Evolutionary conservation across 1,139 yeast genomes (phyloP).

Genomic region (Taiozyma onychis): DNA sequence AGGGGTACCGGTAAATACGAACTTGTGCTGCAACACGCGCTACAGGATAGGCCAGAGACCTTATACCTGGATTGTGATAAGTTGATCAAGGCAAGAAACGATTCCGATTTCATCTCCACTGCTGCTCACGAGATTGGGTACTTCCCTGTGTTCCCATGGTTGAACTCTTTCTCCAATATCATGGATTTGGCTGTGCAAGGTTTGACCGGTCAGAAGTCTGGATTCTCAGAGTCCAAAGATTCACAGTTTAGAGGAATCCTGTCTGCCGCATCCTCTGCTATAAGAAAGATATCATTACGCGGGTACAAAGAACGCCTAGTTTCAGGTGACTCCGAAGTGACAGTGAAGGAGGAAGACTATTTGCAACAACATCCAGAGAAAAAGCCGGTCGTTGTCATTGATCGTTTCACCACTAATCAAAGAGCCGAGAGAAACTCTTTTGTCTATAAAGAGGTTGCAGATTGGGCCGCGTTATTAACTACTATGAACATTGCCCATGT

Average conservation of each 20-base stretch:
- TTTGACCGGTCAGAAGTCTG: conserved; percentile 90
- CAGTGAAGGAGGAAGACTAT: conserved; percentile 69
- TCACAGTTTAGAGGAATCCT: conserved; percentile 80
- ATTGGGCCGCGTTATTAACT: conserved; percentile 80
- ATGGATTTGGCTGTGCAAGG: conserved; percentile 87
- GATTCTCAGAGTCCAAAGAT: conserved; percentile 81
- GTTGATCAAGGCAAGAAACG: conserved; percentile 68
- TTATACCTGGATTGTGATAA: conserved; percentile 76
- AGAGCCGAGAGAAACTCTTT: conserved; percentile 61
- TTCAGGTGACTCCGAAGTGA: conserved; percentile 26
- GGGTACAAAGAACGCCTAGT: conserved; percentile 28
- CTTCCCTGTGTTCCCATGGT: conserved; percentile 92
- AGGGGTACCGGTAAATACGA: conserved; percentile 90
- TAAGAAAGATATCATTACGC: conserved; percentile 62
- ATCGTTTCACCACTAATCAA: conserved; percentile 54
- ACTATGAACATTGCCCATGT: conserved; percentile 86
- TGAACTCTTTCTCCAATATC: conserved; percentile 72
- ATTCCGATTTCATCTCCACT: conserved; percentile 56
- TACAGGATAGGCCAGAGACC: conserved; percentile 51
- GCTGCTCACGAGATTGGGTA: conserved; percentile 82
- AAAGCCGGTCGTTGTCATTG: conserved; percentile 82
- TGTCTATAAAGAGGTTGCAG: conserved; percentile 72
- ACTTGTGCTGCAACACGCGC: conserved; percentile 65
- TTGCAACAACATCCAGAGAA: conserved; percentile 81
- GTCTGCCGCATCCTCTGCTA: conserved; percentile 63